Evolutionary conservation across 2,329 filamentous ascomycete species (phyloP).

Genomic region (Colletotrichum orbiculare): DNA sequence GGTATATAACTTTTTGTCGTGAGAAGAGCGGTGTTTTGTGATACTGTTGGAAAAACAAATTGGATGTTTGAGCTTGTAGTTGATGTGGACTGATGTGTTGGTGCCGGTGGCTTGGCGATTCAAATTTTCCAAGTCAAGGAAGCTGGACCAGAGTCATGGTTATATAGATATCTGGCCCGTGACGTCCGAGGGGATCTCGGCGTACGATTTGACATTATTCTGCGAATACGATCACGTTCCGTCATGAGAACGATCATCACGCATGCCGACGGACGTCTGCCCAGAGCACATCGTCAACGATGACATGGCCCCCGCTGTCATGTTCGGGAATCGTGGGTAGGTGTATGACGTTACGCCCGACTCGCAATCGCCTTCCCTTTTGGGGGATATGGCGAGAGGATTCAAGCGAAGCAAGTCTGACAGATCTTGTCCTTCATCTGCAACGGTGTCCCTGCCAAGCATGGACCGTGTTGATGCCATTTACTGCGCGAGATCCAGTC

Average conservation of each 20-base stretch:
- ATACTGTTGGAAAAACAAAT: too few species aligned
- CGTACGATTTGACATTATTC: background rate
- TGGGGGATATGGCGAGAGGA: constrained; percentile 3
- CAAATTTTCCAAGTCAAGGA: fast-evolving
- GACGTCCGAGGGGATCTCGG: background rate
- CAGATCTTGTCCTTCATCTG: background rate
- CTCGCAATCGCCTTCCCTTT: constrained; percentile 17
- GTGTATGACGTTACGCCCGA: constrained; percentile 6
- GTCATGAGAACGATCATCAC: background rate
- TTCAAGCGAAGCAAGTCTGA: background rate
- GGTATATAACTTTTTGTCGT: too few species aligned
- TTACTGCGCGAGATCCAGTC: background rate
- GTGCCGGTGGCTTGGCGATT: too few species aligned
- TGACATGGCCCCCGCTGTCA: constrained; percentile 17
- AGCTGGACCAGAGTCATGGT: background rate
- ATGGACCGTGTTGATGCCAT: background rate
- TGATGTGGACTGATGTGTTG: too few species aligned
- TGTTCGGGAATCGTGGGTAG: background rate
- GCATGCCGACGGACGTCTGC: background rate
- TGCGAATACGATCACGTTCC: constrained; percentile 22
- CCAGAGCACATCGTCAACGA: constrained; percentile 2
- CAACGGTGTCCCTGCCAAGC: background rate
- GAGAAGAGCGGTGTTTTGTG: too few species aligned
- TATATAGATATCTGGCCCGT: background rate
- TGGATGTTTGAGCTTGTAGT: too few species aligned